Evolutionary conservation across 306 rosid genomes (phyloP).

Genomic region (Castanopsis chinensis): DNA sequence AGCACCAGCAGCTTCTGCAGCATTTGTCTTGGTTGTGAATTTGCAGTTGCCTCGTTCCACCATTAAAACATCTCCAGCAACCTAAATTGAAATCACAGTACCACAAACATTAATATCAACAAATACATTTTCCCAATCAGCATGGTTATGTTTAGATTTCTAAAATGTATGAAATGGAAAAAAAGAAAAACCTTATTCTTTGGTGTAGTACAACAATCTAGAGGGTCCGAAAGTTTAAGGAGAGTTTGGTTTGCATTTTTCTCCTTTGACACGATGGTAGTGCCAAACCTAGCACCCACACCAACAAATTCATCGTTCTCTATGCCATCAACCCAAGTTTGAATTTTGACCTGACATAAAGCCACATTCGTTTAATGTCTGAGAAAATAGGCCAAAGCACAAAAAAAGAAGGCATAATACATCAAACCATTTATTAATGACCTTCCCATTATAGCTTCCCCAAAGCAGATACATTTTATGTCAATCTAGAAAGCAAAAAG

Average conservation of each 20-base stretch:
- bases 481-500: too few species aligned
- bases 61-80: constrained; percentile 83
- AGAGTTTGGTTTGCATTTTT: constrained; percentile 73
- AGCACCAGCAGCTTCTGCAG: constrained; percentile 88
- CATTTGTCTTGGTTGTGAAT: constrained; percentile 78
- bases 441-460: background rate
- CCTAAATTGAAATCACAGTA: constrained; percentile 38
- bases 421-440: background rate
- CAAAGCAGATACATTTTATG: background rate
- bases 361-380: background rate
- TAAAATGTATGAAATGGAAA: constrained; percentile 1
- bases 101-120: constrained; percentile 7
- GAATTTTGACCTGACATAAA: constrained; percentile 77
- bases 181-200: constrained; percentile 61
- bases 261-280: constrained; percentile 78
- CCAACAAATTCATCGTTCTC: constrained; percentile 86
- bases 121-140: constrained; percentile 1
- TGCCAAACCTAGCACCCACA: constrained; percentile 94
- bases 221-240: constrained; percentile 75
- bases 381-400: background rate
- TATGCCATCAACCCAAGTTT: constrained; percentile 85
- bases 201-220: constrained; percentile 67
- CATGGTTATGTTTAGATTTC: background rate
- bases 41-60: constrained; percentile 86
- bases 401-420: background rate